Evolutionary conservation across 768 basidiomycete species (phyloP).

Genomic region (Hortiboletus campestris): DNA sequence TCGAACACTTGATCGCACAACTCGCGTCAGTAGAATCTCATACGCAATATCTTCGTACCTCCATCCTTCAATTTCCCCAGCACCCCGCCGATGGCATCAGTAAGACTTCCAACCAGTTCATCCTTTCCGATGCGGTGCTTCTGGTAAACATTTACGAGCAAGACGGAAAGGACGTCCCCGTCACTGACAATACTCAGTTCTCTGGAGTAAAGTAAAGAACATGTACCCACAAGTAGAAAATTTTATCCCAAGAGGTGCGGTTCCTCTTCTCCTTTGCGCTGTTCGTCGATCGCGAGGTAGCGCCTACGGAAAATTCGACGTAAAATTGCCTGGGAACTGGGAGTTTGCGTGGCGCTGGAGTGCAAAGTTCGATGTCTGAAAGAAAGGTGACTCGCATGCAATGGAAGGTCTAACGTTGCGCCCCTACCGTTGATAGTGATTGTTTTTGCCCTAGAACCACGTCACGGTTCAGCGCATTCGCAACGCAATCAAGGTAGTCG

Average conservation of each 20-base stretch:
- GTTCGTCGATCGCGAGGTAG: not conserved
- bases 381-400: too few species aligned
- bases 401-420: not conserved
- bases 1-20: not conserved
- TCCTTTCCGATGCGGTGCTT: too few species aligned
- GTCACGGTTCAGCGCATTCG: not conserved
- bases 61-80: too few species aligned
- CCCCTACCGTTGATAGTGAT: not conserved
- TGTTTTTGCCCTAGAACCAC: not conserved
- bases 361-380: constrained; percentile 7
- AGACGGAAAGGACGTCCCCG: too few species aligned
- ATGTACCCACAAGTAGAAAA: not conserved
- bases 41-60: too few species aligned
- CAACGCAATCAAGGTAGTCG: not conserved
- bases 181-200: not conserved
- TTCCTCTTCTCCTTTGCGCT: not conserved
- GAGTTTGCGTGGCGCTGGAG: not conserved
- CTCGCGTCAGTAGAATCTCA: too few species aligned
- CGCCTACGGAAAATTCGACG: not conserved
- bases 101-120: too few species aligned
- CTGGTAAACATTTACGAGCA: too few species aligned
- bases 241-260: not conserved
- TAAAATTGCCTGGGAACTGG: not conserved
- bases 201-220: not conserved
- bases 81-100: too few species aligned